Evolutionary conservation across 257 asterid species (phyloP).

Genomic region (Solanum chmielewskii): DNA sequence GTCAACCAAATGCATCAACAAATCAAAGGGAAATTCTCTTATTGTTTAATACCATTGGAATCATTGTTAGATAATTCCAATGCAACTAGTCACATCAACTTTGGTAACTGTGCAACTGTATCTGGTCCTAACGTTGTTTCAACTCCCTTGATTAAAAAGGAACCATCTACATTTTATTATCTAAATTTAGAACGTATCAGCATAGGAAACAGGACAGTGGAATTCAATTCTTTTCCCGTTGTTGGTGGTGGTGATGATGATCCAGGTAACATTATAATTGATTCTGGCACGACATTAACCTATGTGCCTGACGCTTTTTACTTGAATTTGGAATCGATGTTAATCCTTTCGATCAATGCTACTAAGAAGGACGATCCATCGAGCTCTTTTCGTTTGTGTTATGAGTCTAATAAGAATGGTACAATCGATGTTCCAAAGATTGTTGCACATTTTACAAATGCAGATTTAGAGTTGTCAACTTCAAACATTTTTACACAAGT

Average conservation of each 20-base stretch:
- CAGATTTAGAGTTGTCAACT: background rate
- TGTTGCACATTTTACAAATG: background rate
- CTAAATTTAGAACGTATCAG: background rate
- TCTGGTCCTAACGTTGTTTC: background rate
- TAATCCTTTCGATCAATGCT: background rate
- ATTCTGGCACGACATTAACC: slow-evolving; percentile 2
- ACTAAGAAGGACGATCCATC: background rate
- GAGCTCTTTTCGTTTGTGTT: background rate
- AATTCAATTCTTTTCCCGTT: background rate
- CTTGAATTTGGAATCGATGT: background rate
- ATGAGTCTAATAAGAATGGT: background rate
- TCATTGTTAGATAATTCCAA: background rate
- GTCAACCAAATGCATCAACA: background rate
- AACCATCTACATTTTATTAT: background rate
- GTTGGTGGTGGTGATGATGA: background rate
- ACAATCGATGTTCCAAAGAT: background rate
- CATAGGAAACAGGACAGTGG: background rate
- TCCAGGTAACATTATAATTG: slow-evolving; percentile 9
- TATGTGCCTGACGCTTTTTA: background rate
- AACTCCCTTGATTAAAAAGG: background rate
- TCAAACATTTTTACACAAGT: background rate
- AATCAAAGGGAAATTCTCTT: slow-evolving; percentile 7
- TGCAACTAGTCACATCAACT: background rate
- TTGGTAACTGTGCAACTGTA: slow-evolving; percentile 3
- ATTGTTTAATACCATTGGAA: background rate